Conservation (phyloP, 331 rosid genomes). For the Spiraea crenata region DNA sequence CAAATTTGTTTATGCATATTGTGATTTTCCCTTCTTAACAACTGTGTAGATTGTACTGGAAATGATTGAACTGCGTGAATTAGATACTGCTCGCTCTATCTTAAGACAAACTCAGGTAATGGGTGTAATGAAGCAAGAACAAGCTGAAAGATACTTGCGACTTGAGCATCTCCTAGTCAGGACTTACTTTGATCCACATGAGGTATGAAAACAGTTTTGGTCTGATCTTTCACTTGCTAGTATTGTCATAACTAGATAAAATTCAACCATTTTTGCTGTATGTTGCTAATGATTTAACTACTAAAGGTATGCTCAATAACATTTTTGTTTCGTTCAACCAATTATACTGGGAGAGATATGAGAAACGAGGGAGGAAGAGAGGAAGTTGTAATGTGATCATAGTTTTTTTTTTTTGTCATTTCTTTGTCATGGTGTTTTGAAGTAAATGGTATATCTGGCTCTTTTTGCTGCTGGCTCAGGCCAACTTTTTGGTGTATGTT, state of each 20-base stretch:
- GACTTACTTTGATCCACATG: slow-evolving; percentile 95
- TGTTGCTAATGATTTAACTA: too few species aligned
- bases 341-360: too few species aligned
- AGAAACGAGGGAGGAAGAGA: too few species aligned
- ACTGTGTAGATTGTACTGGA: slow-evolving; percentile 85
- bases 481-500: neutral
- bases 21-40: neutral
- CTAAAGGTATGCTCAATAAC: too few species aligned
- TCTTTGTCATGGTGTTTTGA: too few species aligned
- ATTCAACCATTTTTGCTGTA: neutral
- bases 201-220: slow-evolving; percentile 46
- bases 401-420: too few species aligned
- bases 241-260: neutral
- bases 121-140: slow-evolving; percentile 99
- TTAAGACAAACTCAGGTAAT: slow-evolving; percentile 95
- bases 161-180: slow-evolving; percentile 97
- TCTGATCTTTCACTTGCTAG: slow-evolving; percentile 2
- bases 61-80: slow-evolving; percentile 98
- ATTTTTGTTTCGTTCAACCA: too few species aligned
- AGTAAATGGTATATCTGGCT: too few species aligned
- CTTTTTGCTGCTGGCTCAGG: neutral
- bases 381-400: too few species aligned
- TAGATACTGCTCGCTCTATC: slow-evolving; percentile 97
- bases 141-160: slow-evolving; percentile 96
- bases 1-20: neutral